These are phyloP conservation scores for Conticribra guillardii DNA, from an alignment of 108 stramenopile genomes.

Conservation along the genomic window DNA sequence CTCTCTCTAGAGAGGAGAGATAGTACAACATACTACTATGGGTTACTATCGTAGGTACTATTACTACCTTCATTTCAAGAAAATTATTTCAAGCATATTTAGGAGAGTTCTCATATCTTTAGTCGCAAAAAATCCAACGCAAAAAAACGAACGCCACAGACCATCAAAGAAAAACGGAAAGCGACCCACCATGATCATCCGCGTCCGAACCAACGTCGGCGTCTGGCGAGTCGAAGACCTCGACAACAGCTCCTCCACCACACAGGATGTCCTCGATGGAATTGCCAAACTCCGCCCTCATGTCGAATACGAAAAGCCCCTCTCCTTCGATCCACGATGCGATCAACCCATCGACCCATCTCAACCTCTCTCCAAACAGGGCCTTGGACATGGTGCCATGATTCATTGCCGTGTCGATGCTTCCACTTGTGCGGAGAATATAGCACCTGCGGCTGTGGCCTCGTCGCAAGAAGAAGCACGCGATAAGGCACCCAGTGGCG, in stretches of 20 bases:
- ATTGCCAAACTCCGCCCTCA: slow-evolving; percentile 74
- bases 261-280: slow-evolving; percentile 49
- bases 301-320: slow-evolving; percentile 69
- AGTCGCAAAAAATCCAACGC: no score
- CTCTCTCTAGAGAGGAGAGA: no score
- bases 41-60: no score
- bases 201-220: slow-evolving; percentile 86
- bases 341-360: slow-evolving; percentile 49
- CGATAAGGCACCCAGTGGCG: no score
- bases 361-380: slow-evolving; percentile 42
- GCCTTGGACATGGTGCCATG: slow-evolving; percentile 73
- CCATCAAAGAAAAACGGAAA: no score
- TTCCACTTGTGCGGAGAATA: slow-evolving; percentile 62
- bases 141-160: no score
- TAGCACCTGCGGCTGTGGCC: slow-evolving; percentile 9
- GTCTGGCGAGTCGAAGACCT: slow-evolving; percentile 77
- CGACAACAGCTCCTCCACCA: slow-evolving; percentile 48
- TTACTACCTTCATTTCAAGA: no score
- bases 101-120: no score
- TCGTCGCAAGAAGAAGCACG: not conserved
- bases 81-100: no score
- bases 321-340: slow-evolving; percentile 71
- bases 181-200: slow-evolving; percentile 79
- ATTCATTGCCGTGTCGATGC: slow-evolving; percentile 86
- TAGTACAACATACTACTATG: no score